phyloP scores from a whole-genome alignment of 2,329 filamentous ascomycete species.

The Botrytis hyacinthi region DNA sequence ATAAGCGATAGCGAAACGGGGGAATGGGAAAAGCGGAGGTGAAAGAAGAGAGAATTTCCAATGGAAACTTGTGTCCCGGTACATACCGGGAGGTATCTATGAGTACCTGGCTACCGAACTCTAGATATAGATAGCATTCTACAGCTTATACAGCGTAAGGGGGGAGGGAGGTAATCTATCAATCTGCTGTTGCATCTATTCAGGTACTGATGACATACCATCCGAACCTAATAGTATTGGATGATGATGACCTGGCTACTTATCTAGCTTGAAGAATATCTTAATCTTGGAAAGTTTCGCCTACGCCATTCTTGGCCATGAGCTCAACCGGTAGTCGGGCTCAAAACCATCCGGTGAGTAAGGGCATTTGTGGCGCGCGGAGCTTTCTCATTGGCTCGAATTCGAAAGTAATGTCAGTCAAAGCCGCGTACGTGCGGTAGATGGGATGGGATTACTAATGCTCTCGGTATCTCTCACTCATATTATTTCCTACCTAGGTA shows the following conservation, averaged over 20 bases:
- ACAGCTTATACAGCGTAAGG: not conserved
- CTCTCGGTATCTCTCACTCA: too few relatives aligned
- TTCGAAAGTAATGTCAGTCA: not conserved
- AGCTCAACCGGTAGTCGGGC: not conserved
- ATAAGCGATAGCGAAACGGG: not conserved
- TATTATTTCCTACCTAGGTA: too few relatives aligned
- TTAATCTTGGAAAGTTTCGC: not conserved
- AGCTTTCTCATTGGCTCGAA: not conserved
- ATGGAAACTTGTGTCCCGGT: not conserved
- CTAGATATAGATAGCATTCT: not conserved
- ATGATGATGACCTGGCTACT: too few relatives aligned
- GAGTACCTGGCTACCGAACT: too few relatives aligned
- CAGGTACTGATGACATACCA: too few relatives aligned
- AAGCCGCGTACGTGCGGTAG: too few relatives aligned
- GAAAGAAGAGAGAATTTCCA: not conserved
- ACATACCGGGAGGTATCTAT: too few relatives aligned
- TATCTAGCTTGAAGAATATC: too few relatives aligned
- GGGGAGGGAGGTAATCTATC: not conserved
- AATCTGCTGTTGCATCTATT: too few relatives aligned
- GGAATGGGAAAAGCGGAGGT: not conserved
- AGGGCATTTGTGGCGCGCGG: not conserved
- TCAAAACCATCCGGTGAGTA: not conserved
- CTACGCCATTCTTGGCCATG: not conserved
- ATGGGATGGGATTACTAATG: too few relatives aligned
- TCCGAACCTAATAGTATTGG: too few relatives aligned